Base-by-base conservation (phyloP, 257 asterid species). In the Lycium barbarum region DNA sequence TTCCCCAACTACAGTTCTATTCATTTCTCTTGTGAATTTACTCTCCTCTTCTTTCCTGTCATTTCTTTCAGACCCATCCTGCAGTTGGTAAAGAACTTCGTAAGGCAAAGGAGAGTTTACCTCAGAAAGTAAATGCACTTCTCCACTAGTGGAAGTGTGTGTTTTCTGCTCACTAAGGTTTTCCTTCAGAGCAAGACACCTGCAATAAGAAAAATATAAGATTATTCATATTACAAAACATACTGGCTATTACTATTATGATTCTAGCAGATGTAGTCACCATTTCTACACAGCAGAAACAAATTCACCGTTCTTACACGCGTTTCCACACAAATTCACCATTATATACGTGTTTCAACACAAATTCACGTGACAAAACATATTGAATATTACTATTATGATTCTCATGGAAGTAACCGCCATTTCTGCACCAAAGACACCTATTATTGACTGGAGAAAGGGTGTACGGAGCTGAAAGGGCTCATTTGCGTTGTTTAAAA, bases 121-220 rank as follows among this genome's bases (percentile, higher is more conserved):
- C 93, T 90, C 84, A 68, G 78, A 68, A 70, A 94, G 92, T 26
- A 81, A 53, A 87, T 94, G 97, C 85, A 86, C 86, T 85, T 90
- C 93, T 45, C 93, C 97, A 85, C 79, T 58, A 85, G 11, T 85
- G 81, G 70, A 84, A 65, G 89, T 87, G 86, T 90, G 93, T 53
- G 91, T 86, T 83, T 80, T 88, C 83, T 68, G 80, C 89, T 61
- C 90, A 70, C 33, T 49, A 67, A 87, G 79, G 87, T 67, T 85
- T 70, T 73, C 71, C 79, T 84, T 85, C 85, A 53, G 82, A 13
- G 80, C 83, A 70, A 83, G 67, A 86, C 98, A 93, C 86, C 97
- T 93, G 90, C 47, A 87, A 86, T 71, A 84, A 55, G 80, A 83
- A 80, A 36, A 79, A 70, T 36, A 82, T 83, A 68, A 45, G 36